These are phyloP conservation scores for Oleoguttula mirabilis DNA, from an alignment of 495 filamentous ascomycete species.

Conservation along the genomic window DNA sequence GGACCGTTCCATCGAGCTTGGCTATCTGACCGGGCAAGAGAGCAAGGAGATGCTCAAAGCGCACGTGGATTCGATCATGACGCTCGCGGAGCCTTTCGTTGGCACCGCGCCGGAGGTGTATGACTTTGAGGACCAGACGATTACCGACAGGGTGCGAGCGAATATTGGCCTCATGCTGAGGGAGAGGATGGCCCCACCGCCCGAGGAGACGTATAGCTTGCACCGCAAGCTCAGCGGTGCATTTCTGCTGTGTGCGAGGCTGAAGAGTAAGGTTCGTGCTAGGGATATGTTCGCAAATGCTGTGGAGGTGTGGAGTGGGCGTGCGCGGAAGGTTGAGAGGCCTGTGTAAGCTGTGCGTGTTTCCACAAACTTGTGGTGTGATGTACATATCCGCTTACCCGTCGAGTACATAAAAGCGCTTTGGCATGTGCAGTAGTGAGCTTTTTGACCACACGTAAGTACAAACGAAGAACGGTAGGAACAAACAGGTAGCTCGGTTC, in stretches of 20 bases:
- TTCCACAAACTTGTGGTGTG: no score
- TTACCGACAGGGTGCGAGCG: constrained; percentile 76
- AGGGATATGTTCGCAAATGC: constrained; percentile 67
- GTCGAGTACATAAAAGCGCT: no score
- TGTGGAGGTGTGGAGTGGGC: constrained; percentile 36
- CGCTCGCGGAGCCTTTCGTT: constrained; percentile 84
- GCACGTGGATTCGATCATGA: constrained; percentile 68
- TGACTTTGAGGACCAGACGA: constrained; percentile 87
- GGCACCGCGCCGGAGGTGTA: constrained; percentile 66
- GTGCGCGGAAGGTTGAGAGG: constrained; percentile 1
- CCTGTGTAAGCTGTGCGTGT: no score
- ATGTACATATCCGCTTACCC: no score
- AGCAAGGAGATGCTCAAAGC: constrained; percentile 72
- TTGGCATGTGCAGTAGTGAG: no score
- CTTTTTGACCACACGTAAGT: no score
- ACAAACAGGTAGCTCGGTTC: no score
- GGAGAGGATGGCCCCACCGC: constrained; percentile 78
- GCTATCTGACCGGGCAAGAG: constrained; percentile 87
- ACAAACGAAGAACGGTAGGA: no score
- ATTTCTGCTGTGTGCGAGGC: constrained; percentile 76
- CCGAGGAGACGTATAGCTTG: constrained; percentile 94
- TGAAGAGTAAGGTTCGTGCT: constrained; percentile 73
- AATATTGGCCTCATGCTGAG: constrained; percentile 87
- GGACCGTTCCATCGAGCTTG: constrained; percentile 63
- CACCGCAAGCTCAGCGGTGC: constrained; percentile 94